Evolutionary conservation across 805 yeast genomes (phyloP).

Genomic region (Henningerozyma blattae): DNA sequence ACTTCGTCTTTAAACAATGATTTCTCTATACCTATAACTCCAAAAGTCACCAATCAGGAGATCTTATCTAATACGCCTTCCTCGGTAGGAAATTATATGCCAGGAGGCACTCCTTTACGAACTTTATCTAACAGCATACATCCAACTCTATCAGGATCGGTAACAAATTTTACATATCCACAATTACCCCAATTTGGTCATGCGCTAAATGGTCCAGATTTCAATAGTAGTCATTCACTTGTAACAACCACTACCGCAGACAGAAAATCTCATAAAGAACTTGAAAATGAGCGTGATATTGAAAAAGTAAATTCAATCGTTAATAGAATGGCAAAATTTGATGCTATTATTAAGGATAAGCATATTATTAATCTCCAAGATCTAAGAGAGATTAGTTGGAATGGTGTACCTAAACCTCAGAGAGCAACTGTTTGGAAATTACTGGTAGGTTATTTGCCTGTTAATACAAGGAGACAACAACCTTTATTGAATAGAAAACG

Average conservation of each 20-base stretch:
- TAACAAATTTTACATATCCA: constrained; percentile 21
- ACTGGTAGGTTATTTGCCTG: constrained; percentile 79
- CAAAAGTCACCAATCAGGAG: constrained; percentile 3
- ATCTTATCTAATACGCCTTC: neutral
- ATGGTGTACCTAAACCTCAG: constrained; percentile 76
- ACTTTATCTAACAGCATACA: neutral
- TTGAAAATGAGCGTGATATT: constrained; percentile 20
- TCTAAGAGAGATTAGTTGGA: constrained; percentile 77
- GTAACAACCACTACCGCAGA: constrained; percentile 5
- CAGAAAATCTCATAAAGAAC: constrained; percentile 13
- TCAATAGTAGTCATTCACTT: neutral
- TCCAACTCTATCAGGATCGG: neutral
- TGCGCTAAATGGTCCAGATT: constrained; percentile 5
- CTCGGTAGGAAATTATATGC: neutral
- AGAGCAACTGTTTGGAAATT: constrained; percentile 86
- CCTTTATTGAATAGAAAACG: constrained; percentile 67
- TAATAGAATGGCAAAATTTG: constrained; percentile 56
- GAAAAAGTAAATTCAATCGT: constrained; percentile 45
- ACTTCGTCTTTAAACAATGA: neutral
- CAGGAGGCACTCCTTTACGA: neutral
- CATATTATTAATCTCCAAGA: constrained; percentile 56
- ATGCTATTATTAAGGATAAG: constrained; percentile 39
- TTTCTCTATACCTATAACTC: neutral
- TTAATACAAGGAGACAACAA: constrained; percentile 65
- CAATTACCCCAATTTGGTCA: constrained; percentile 18